These are phyloP conservation scores for Annulohypoxylon stygium DNA, from an alignment of 495 filamentous ascomycete species.

Conservation along the genomic window DNA sequence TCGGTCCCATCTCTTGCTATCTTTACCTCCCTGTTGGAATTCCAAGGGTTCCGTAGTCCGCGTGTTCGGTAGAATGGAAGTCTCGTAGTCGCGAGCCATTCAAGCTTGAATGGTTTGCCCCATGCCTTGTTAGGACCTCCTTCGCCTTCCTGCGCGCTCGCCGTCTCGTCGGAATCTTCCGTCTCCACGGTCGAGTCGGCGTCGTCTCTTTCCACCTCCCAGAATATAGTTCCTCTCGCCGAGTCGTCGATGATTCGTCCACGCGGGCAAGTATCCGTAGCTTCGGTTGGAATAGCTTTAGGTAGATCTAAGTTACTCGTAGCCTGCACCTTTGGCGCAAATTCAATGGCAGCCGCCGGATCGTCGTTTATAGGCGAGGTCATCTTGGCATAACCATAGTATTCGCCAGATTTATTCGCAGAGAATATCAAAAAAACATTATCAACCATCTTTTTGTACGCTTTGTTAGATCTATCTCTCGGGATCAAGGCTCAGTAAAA, in stretches of 20 bases:
- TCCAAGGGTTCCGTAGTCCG: slow-evolving; percentile 95
- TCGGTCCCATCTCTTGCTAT: slow-evolving; percentile 97
- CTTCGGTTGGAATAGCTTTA: slow-evolving; percentile 80
- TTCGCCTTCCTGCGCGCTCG: slow-evolving; percentile 56
- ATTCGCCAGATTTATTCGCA: slow-evolving; percentile 97
- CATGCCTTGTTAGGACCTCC: slow-evolving; percentile 71
- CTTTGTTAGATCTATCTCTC: slow-evolving; percentile 19
- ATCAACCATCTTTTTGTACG: slow-evolving; percentile 70
- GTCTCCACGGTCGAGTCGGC: slow-evolving; percentile 52
- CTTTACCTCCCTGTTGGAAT: slow-evolving; percentile 95
- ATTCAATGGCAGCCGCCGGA: slow-evolving; percentile 74
- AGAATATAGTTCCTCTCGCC: slow-evolving; percentile 93
- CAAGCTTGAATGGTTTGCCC: slow-evolving; percentile 92
- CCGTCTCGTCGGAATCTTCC: slow-evolving; percentile 58
- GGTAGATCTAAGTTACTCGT: slow-evolving; percentile 73
- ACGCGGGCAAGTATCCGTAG: slow-evolving; percentile 83
- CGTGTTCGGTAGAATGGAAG: slow-evolving; percentile 93
- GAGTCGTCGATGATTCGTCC: slow-evolving; percentile 95
- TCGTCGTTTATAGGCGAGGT: slow-evolving; percentile 84
- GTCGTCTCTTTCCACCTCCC: slow-evolving; percentile 82
- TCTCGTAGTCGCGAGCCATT: slow-evolving; percentile 89
- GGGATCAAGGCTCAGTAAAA: not conserved
- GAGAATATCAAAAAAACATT: slow-evolving; percentile 98
- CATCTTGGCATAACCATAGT: slow-evolving; percentile 97
- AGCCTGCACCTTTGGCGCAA: slow-evolving; percentile 68